Percentiles rank a stretch among this genome's conserved stretches.
Conservation (phyloP, 2,329 filamentous ascomycete species). For the Pestalotiopsis sp. region DNA sequence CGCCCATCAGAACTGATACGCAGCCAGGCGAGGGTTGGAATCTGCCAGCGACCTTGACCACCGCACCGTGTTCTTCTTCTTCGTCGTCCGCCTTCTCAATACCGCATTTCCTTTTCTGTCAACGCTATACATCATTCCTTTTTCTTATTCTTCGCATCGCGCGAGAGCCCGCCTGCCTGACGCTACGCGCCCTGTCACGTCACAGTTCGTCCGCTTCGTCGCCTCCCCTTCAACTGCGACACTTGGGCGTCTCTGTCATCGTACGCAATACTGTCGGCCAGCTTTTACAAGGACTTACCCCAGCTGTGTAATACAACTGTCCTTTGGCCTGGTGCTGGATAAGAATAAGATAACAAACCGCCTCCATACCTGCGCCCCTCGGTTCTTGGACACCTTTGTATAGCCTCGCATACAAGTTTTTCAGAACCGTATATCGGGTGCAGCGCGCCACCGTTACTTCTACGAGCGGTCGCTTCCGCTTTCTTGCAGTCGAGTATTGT, state of each 20-base stretch:
- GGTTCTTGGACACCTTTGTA: background rate
- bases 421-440: background rate
- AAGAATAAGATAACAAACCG: background rate
- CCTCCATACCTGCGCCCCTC: background rate
- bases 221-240: background rate
- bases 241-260: background rate
- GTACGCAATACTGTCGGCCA: background rate
- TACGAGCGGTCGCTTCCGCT: background rate
- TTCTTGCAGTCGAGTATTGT: slow-evolving; percentile 2
- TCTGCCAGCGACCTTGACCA: slow-evolving; percentile 3
- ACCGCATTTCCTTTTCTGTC: slow-evolving; percentile 3
- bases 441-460: background rate
- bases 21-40: background rate
- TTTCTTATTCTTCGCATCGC: background rate
- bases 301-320: background rate
- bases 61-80: background rate
- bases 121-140: slow-evolving; percentile 1
- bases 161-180: background rate
- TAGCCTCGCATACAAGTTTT: background rate
- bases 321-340: background rate
- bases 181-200: background rate
- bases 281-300: background rate
- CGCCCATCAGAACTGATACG: background rate
- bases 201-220: background rate
- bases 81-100: background rate